Percentiles rank a stretch among this genome's conserved stretches.
phyloP scores from a whole-genome alignment of 306 rosid species.

The Glycine latifolia region DNA sequence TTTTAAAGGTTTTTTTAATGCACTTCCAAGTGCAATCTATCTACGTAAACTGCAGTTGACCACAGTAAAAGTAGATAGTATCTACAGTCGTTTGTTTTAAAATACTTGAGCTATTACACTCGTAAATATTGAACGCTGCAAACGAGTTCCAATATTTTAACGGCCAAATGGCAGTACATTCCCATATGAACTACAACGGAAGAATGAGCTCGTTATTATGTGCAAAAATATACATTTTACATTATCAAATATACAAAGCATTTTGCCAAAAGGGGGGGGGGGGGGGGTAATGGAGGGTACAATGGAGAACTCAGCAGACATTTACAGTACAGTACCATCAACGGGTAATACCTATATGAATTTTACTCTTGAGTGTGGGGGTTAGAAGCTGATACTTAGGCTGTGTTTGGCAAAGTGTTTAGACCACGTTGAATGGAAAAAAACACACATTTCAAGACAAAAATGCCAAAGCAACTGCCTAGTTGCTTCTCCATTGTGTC shows the following conservation, averaged over 20 bases:
- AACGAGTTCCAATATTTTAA: too few species aligned
- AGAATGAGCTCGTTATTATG: slow-evolving; percentile 30
- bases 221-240: slow-evolving; percentile 50
- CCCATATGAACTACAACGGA: slow-evolving; percentile 7
- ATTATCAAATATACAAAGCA: slow-evolving; percentile 49
- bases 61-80: not conserved
- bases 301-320: slow-evolving; percentile 45
- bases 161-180: slow-evolving; percentile 10
- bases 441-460: too few species aligned
- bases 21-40: too few species aligned
- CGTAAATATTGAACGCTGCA: not conserved
- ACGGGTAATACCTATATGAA: slow-evolving; percentile 16
- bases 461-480: too few species aligned
- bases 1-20: too few species aligned
- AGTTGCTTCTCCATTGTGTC: too few species aligned
- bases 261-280: slow-evolving; percentile 26
- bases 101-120: not conserved
- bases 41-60: not conserved
- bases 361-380: not conserved
- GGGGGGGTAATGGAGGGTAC: slow-evolving; percentile 20
- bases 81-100: not conserved
- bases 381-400: slow-evolving; percentile 33
- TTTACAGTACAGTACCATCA: slow-evolving; percentile 46
- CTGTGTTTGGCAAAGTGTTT: too few species aligned
- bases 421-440: too few species aligned